Base-by-base conservation (phyloP, 108 stramenopile genomes). In the Nannochloropsis gaditana region DNA sequence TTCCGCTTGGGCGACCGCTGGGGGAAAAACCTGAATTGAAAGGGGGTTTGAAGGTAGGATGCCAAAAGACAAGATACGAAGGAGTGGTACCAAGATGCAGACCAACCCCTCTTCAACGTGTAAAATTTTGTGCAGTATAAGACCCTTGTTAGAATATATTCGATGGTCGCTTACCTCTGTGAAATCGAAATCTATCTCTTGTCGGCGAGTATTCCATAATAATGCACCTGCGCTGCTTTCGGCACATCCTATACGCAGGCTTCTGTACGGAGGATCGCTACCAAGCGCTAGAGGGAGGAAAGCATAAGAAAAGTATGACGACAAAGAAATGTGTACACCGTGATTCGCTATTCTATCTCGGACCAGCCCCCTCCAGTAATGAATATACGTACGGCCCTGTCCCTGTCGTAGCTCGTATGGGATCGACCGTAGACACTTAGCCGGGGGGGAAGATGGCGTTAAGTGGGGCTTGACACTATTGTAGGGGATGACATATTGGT, bases 11-110 rank as follows among this genome's bases (percentile, higher is more conserved):
- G 85, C 42, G 80, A 17, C 41, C 31, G 79, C 41, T 43, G 44
- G 85, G 44, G 45, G 88, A 85, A 86, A 88, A 4, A 88, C 88
- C 9, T 89, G 50, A 44, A 6, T 15, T n/a, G 59, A n/a, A 6
- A 73, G 59, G 59, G 59, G n/a, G 59, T 4, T n/a, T 1, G 59
- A 73, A n/a, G 59, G 2, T n/a, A 2, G 59, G 6, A 73, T 3
- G 8, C 19, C n/a, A 73, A 0, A n/a, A 73, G 59, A 73, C 3
- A n/a, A 73, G 59, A 6, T 15, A 6, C n/a, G 0, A 73, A n/a
- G 59, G 15, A 6, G n/a, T 73, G n/a, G 8, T n/a, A 73, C 8
- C 59, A 10, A 50, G 10, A n/a, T 73, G n/a, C 59, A 3, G 8
- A 73, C 59, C 4, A 3, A 15, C 15, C 15, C 47, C 8, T 73